Evolutionary conservation across 176 grass and related monocot species (phyloP).

Genomic region (Ensete glaucum): DNA sequence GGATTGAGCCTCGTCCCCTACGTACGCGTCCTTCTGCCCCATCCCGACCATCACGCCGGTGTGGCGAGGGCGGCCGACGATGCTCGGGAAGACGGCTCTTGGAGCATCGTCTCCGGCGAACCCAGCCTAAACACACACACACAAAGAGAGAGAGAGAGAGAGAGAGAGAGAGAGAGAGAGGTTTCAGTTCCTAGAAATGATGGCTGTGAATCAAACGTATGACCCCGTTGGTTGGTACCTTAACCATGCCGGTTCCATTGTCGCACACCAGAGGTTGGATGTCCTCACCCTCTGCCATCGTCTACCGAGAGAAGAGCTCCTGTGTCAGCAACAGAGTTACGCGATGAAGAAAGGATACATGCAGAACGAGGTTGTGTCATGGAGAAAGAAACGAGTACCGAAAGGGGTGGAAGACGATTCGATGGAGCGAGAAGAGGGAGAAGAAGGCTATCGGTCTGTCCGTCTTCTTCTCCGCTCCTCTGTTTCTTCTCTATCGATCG

Average conservation of each 20-base stretch:
- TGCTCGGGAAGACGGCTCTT: constrained; percentile 65
- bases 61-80: constrained; percentile 53
- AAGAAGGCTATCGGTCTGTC: too few relatives aligned
- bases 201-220: background rate
- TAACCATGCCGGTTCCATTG: constrained; percentile 75
- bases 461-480: too few relatives aligned
- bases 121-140: constrained; percentile 29
- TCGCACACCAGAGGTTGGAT: constrained; percentile 76
- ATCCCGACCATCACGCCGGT: constrained; percentile 69
- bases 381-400: too few relatives aligned
- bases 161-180: background rate
- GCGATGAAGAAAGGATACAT: too few relatives aligned
- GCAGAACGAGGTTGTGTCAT: too few relatives aligned
- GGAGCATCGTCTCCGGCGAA: constrained; percentile 63
- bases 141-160: background rate
- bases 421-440: too few relatives aligned
- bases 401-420: too few relatives aligned
- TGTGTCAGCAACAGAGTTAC: too few relatives aligned
- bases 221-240: constrained; percentile 19
- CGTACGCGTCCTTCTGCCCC: constrained; percentile 77
- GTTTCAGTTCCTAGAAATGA: background rate
- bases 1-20: constrained; percentile 62
- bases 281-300: constrained; percentile 60
- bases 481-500: too few relatives aligned
- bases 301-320: background rate